Evolutionary conservation across 73 alveolate species (phyloP), one percentile per base, ranked within the genome.

Genomic region (Diophrys appendiculata): DNA sequence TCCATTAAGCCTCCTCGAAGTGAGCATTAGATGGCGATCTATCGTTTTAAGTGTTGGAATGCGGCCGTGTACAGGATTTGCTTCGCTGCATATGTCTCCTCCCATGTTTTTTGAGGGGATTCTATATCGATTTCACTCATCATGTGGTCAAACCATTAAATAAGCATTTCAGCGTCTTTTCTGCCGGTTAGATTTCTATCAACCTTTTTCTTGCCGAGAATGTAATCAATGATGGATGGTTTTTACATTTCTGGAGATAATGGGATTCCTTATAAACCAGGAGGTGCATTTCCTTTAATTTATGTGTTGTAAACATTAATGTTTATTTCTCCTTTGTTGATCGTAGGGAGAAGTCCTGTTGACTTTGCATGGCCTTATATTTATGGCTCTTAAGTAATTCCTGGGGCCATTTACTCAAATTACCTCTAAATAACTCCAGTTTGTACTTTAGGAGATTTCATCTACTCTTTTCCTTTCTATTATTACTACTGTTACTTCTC

Each of bases 11-110:
- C 84, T 24, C 93, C 93, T 68, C 93, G 29, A 68, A 81, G 79
- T 24, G 60, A 13, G 64, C 93, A 86, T 24, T 82, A 76, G 43
- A 73, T 76, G 43, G 80, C 56, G 8, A 86, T 87, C 67, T 86
- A 72, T 60, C 93, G 52, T 18, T 77, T 75, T 23, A 86, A 33
- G 33, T 86, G 90, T 28, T 81, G 54, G 55, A 86, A 81, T 29
- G 89, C 72, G 33, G 90, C 86, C n/a, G 88, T 75, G 69, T 81
- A 86, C 3, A 86, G 78, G 23, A 81, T 56, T 77, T 70, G 70
- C 52, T 76, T 77, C 0, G 65, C 60, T 30, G 73, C 74, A n/a
- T n/a, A n/a, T n/a, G n/a, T n/a, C n/a, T n/a, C n/a, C n/a, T n/a
- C n/a, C n/a, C n/a, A n/a, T n/a, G n/a, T n/a, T n/a, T n/a, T n/a